Base-by-base conservation (phyloP, 352 stramenopile genomes). In the Phytopythium kandeliae region DNA sequence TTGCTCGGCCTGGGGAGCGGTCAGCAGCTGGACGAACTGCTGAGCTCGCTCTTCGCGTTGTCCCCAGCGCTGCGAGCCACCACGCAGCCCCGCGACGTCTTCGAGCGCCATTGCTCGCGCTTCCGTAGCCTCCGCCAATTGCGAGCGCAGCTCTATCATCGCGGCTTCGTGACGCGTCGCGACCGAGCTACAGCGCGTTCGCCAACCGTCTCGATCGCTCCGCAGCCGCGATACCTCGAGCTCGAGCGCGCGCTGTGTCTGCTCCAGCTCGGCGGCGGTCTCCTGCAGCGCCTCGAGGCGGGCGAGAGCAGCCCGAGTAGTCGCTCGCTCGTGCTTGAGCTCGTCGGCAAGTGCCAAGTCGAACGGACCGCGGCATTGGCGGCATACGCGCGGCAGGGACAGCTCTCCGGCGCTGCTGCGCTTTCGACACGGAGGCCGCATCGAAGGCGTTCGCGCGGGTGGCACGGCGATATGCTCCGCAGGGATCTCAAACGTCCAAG, bases 301-400 rank as follows among this genome's bases (percentile, higher is more conserved):
- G 15, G 55, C 49, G 4, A 74, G 48, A 11, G 62, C 51, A 5
- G 51, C 19, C 0, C 66, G 61, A 22, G 71, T 44, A 21, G 51
- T 48, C 19, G 42, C 54, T 15, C 74, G 70, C 21, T 60, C 51
- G 40, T 63, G 52, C 10, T 56, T 43, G 11, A 81, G 45, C 48
- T 81, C 70, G 6, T 57, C 51, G 2, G 62, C 58, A 6, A 78
- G 48, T 4, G 71, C 58, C 1, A 78, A 37, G 24, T 78, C 67
- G 0, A 59, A 37, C 0, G 65, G 19, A 2, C 47, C 42, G 19
- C 67, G 70, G 35, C 67, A 81, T 41, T 67, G 45, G 2, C 65
- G 64, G 16, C 65, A 74, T 13, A 74, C 54, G n/a, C 46, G 28
- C 33, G 46, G 46, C n/a, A 49, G 26, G 9, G 26, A 26, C 2